Evolutionary conservation across 257 asterid genomes (phyloP), one percentile per base, ranked within the genome.

Genomic region (Lantana camara): DNA sequence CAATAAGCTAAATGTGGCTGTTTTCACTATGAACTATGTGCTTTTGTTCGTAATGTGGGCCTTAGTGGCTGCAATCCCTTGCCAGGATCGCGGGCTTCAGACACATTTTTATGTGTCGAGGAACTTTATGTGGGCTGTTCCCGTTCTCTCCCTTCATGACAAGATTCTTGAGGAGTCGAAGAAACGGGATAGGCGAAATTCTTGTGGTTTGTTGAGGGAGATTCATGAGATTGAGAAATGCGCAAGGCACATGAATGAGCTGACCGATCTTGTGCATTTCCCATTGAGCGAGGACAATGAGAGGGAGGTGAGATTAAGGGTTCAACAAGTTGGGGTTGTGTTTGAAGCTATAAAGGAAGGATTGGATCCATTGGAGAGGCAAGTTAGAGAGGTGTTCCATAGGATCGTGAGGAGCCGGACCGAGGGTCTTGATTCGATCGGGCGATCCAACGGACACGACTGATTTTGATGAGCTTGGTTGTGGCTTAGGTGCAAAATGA

Each of bases 81-180:
- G 99, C 58, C 99, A 94, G 55, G 99, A 94, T 45, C 92, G 99
- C 0, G 98, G 99, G 35, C 90, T 94, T 0, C 96, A 88, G 34
- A 70, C 87, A 0, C 92, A 90, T 75, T 84, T 94, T 56, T 9
- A 62, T 4, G 75, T 72, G n/a, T 23, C 84, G 0, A 73, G 81
- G 79, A 95, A 88, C 69, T 85, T 78, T 14, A 0, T 71, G 0
- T 94, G 99, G 99, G 82, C 86, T 0, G 76, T 5, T 5, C 90
- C 96, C 0, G 61, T 94, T 2, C 68, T 75, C 1, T 70, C 84
- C 1, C 96, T 94, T 15, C 97, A 90, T 41, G 99, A 90, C 76
- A 82, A 82, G 87, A 88, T 90, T 9, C 19, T 84, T 68, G 99
- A 94, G 73, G 95, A 84, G 56, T 86, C 92, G 1, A 86, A 79